These are phyloP conservation scores for Tetrahymena malaccensis DNA, from an alignment of 73 alveolate genomes.

Conservation along the genomic window DNA sequence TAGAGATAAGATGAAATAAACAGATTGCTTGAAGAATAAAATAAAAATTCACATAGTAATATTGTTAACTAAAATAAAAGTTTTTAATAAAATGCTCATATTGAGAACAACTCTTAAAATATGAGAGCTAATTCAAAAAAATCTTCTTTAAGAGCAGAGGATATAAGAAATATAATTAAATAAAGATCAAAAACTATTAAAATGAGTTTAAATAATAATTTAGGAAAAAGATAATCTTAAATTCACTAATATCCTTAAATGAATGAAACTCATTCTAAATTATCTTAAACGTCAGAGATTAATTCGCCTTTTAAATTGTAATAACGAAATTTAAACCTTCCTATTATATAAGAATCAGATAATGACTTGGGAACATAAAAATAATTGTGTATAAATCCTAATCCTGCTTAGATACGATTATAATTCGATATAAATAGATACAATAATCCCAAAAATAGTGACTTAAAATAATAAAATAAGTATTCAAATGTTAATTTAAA, in stretches of 20 bases:
- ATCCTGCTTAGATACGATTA: too few relatives aligned
- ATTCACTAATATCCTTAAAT: background rate
- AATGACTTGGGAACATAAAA: background rate
- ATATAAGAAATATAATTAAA: background rate
- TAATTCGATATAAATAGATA: too few relatives aligned
- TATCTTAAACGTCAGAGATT: background rate
- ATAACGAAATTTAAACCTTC: background rate
- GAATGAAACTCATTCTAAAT: background rate
- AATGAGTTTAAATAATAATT: background rate
- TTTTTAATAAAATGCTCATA: background rate
- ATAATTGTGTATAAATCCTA: background rate
- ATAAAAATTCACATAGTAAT: background rate
- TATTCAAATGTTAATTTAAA: too few relatives aligned
- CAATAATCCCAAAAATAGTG: background rate
- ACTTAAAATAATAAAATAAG: background rate
- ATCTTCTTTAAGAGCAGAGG: background rate
- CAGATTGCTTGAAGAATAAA: background rate
- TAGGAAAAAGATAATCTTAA: background rate
- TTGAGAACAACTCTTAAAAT: background rate
- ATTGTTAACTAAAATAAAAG: background rate
- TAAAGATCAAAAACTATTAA: background rate
- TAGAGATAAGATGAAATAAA: background rate
- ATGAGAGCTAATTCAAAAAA: background rate
- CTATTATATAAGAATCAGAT: background rate
- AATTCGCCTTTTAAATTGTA: background rate